phyloP scores from a whole-genome alignment of 2,329 filamentous ascomycete genomes.

The Ceratocystis alfenasii region DNA sequence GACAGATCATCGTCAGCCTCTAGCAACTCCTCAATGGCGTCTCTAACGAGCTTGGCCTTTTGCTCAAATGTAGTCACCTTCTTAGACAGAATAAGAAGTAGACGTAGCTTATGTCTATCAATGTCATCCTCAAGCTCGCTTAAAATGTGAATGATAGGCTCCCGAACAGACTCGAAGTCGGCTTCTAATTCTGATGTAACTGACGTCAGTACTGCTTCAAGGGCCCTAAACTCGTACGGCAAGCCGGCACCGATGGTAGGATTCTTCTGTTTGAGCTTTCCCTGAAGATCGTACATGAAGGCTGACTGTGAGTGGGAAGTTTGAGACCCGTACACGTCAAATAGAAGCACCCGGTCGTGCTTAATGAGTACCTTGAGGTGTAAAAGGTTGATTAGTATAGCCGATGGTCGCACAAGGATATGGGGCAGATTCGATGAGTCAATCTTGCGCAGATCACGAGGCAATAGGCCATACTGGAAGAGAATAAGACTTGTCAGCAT shows the following conservation, averaged over 20 bases:
- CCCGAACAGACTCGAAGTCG: conserved; percentile 86
- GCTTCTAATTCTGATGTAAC: conserved; percentile 85
- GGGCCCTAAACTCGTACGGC: conserved; percentile 89
- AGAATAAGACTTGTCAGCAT: conserved; percentile 23
- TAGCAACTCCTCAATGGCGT: conserved; percentile 87
- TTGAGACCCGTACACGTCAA: conserved; percentile 89
- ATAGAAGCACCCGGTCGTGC: conserved; percentile 83
- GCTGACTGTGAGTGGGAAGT: conserved; percentile 91
- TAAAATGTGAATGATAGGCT: conserved; percentile 80
- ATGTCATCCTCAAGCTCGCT: conserved; percentile 93
- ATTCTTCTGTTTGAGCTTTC: conserved; percentile 70
- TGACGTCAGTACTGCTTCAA: conserved; percentile 89
- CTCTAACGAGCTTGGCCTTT: conserved; percentile 83
- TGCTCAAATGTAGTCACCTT: conserved; percentile 95
- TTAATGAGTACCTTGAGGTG: conserved; percentile 94
- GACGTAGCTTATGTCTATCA: conserved; percentile 80
- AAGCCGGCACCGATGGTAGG: conserved; percentile 39
- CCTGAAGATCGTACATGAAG: conserved; percentile 96
- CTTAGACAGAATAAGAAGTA: conserved; percentile 88
- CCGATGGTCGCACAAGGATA: conserved; percentile 83
- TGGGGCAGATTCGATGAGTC: conserved; percentile 92
- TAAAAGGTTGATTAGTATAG: conserved; percentile 90
- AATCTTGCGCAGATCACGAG: conserved; percentile 92
- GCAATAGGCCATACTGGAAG: conserved; percentile 70
- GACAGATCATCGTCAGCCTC: conserved; percentile 93